A percentile compares a stretch with the other conserved stretches of the same genome.
These are phyloP conservation scores for Syncephalastrum monosporum DNA, from an alignment of 371 early-diverging fungal species.

Conservation along the genomic window DNA sequence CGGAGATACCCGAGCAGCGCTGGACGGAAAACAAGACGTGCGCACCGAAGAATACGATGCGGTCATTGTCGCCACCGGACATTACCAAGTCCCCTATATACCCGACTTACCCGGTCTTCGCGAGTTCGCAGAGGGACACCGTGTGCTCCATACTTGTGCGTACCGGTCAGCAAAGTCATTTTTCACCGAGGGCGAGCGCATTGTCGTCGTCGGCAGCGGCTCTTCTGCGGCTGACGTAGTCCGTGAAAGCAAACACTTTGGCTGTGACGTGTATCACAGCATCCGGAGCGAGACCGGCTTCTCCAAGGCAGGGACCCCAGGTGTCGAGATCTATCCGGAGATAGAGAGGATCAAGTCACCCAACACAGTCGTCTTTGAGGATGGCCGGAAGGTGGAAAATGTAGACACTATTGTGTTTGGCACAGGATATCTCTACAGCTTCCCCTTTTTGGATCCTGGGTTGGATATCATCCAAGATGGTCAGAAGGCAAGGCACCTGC, in stretches of 20 bases:
- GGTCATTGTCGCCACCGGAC: conserved; percentile 59
- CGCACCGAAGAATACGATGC: conserved; percentile 48
- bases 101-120: conserved; percentile 52
- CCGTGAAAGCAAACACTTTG: conserved; percentile 41
- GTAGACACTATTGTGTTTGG: conserved; percentile 55
- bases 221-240: conserved; percentile 50
- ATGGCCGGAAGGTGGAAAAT: conserved; percentile 28
- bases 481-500: conserved; percentile 45
- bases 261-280: conserved; percentile 41
- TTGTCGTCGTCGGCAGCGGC: conserved; percentile 50
- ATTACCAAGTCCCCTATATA: conserved; percentile 54
- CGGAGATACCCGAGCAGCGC: neutral
- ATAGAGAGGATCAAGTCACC: neutral
- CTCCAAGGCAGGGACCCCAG: neutral
- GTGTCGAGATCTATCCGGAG: no score
- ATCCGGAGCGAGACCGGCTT: conserved; percentile 32
- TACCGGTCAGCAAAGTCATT: conserved; percentile 49
- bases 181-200: conserved; percentile 12
- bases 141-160: conserved; percentile 53
- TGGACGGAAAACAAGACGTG: conserved; percentile 3
- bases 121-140: conserved; percentile 11
- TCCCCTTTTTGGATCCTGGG: conserved; percentile 51
- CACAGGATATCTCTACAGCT: conserved; percentile 61
- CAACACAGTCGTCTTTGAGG: conserved; percentile 28
- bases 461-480: conserved; percentile 33